Evolutionary conservation across 1,284 basidiomycete species (phyloP), one percentile per base, ranked within the genome.

Genomic region (Tilletiopsis washingtonensis): DNA sequence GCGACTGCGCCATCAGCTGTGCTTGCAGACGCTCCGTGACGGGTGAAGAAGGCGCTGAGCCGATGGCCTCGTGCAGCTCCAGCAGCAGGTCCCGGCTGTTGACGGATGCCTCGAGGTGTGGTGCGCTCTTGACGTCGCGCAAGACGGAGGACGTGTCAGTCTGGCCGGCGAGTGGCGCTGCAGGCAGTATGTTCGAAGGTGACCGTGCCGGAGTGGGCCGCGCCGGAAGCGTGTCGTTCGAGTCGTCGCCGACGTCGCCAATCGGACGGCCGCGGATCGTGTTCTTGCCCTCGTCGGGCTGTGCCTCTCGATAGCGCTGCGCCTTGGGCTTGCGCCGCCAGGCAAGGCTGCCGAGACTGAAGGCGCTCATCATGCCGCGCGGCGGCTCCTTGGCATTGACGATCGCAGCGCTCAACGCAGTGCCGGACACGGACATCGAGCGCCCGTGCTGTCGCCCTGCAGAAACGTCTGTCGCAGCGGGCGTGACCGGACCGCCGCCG

Each of bases 61-160:
- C 53, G 27, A 55, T 55, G 21, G 50, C 53, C 43, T 55, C 53
- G 29, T 55, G 43, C 19, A 53, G 21, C n/a, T 44, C 53, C 3
- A 27, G 17, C 14, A 19, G 21, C 26, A 54, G 27, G 25, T 51
- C 47, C 24, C 39, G 40, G 38, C 49, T 39, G 15, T 43, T 53
- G 19, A 23, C 15, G n/a, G n/a, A n/a, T n/a, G n/a, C n/a, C n/a
- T n/a, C n/a, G n/a, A n/a, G n/a, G n/a, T n/a, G n/a, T n/a, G n/a
- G n/a, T n/a, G n/a, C n/a, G n/a, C n/a, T n/a, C n/a, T n/a, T 9
- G 51, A 44, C 49, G 44, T 37, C n/a, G 21, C n/a, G n/a, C n/a
- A n/a, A n/a, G n/a, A n/a, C n/a, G n/a, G n/a, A n/a, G n/a, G n/a
- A n/a, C n/a, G n/a, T n/a, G n/a, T n/a, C n/a, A n/a, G n/a, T n/a